Base-by-base conservation (phyloP, 2,329 filamentous ascomycete species). In the Thelonectria discophora region DNA sequence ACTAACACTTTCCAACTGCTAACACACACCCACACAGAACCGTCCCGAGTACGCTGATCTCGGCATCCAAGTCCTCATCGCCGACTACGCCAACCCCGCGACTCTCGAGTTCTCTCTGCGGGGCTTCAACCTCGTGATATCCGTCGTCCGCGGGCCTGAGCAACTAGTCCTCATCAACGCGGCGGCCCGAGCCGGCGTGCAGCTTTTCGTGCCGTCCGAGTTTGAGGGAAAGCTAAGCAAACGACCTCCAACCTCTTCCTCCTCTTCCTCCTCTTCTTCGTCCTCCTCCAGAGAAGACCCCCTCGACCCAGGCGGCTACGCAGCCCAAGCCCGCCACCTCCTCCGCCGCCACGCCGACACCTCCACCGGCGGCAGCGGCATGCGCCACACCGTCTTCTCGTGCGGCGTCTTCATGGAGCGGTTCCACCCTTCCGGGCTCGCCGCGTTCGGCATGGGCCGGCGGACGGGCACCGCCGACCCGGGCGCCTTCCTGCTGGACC, bases 381-480 rank as follows among this genome's bases (percentile, higher is more conserved):
- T 93, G 78, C 82, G 84, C 43, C 91, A 84, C 63, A 92, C 90
- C 0, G 81, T 88, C 24, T 93, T 93, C 75, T 86, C 88, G 0
- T 93, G 91, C 68, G 91, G 91, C 18, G 76, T 93, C 30, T 87
- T 93, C 65, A 93, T 92, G 80, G 90, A 93, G 72, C 81, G 90
- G 1, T 93, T 93, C 69, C 86, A 86, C 18, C 88, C 87, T 0
- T 86, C 85, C 3, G 91, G 91, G 0, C 81, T 93, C 60, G 80
- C 81, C 12, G 78, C 81, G 17, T 81, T 86, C 55, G 79, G 82
- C 34, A 87, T 93, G 48, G 89, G 89, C 1, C 69, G 71, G 27
- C 81, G 82, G n/a, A 83, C 81, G 43, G 82, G 84, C 17, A 78
- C 87, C 20, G 77, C 79, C 9, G 78, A 78, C 13, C 84, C 88